These are phyloP conservation scores for Geotrichum reessii DNA, from an alignment of 1,139 yeast genomes.

Conservation along the genomic window DNA sequence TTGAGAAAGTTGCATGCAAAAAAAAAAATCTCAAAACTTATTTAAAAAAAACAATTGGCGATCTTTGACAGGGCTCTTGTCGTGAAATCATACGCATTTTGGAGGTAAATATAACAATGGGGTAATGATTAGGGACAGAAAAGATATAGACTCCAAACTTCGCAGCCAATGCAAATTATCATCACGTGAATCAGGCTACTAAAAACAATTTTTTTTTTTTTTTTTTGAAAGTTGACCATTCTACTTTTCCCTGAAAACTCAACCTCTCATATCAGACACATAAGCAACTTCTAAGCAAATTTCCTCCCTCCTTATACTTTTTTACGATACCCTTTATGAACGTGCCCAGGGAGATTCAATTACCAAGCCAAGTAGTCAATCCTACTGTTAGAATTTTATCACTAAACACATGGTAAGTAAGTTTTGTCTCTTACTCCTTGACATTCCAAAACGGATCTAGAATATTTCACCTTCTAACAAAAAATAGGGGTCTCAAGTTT, in stretches of 20 bases:
- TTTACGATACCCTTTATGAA: background rate
- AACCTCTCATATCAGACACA: background rate
- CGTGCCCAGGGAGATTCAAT: background rate
- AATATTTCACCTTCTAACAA: conserved; percentile 33
- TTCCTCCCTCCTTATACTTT: background rate
- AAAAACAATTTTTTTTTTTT: background rate
- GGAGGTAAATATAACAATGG: background rate
- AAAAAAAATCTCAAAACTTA: background rate
- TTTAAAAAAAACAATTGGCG: background rate
- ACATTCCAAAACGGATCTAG: background rate
- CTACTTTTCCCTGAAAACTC: background rate
- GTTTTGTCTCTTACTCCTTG: background rate
- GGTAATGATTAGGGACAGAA: background rate
- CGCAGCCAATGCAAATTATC: background rate
- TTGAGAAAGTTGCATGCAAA: background rate
- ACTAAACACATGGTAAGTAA: conserved; percentile 27
- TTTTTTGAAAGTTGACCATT: background rate
- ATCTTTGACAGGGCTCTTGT: background rate
- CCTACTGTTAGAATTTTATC: conserved; percentile 19
- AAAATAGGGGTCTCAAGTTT: conserved; percentile 74
- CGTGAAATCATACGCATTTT: background rate
- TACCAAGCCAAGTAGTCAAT: background rate
- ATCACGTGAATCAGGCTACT: background rate
- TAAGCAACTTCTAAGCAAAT: background rate
- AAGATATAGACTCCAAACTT: background rate